phyloP scores from a whole-genome alignment of 139 green algal species.

The Chlorella sp. region DNA sequence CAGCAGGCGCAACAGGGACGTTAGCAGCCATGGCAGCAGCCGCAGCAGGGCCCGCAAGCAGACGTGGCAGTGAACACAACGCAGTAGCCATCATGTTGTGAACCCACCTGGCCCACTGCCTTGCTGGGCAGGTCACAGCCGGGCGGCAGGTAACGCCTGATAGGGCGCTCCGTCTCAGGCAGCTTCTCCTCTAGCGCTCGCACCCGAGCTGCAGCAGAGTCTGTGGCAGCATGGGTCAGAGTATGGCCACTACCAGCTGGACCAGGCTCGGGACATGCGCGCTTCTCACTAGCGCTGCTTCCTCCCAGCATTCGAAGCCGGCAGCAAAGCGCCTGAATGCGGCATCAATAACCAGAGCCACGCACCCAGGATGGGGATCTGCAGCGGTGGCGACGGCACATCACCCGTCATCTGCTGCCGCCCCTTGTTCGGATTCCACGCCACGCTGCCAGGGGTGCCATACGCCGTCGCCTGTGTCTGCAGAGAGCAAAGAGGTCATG shows the following conservation, averaged over 20 bases:
- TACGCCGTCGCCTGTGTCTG: not conserved
- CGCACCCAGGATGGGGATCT: slow-evolving; percentile 41
- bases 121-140: slow-evolving; percentile 30
- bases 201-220: slow-evolving; percentile 46
- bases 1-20: not conserved
- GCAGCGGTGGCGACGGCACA: not conserved
- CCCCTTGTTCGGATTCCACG: not conserved
- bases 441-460: not conserved
- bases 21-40: not conserved
- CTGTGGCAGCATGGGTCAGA: not conserved
- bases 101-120: slow-evolving; percentile 35
- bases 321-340: too few species aligned
- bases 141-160: slow-evolving; percentile 45
- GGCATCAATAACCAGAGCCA: not conserved
- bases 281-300: not conserved
- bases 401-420: not conserved
- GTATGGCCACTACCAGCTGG: not conserved
- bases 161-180: slow-evolving; percentile 44
- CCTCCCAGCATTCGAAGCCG: too few species aligned
- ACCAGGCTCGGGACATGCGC: not conserved
- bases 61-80: too few species aligned
- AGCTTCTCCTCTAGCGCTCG: slow-evolving; percentile 67
- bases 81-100: not conserved
- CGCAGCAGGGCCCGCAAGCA: too few species aligned
- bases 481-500: not conserved